Conservation (phyloP, 257 asterid species). For the Phtheirospermum japonicum region DNA sequence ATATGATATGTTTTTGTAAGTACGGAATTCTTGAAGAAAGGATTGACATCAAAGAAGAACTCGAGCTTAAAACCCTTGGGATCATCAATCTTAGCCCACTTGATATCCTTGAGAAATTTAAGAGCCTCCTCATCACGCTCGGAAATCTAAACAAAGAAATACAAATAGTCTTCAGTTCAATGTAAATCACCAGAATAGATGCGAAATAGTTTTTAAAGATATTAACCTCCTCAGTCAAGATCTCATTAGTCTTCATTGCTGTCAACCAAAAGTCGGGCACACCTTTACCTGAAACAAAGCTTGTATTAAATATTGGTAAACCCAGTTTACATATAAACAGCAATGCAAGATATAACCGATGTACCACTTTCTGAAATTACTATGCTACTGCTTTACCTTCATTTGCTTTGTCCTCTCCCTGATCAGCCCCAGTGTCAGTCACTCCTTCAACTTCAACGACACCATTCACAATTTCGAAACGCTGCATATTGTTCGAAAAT, state of each 20-base stretch:
- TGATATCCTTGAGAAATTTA: constrained; percentile 70
- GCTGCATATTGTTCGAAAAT: constrained; percentile 39
- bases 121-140: constrained; percentile 80
- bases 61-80: constrained; percentile 91
- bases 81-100: constrained; percentile 58
- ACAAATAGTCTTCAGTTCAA: constrained; percentile 12
- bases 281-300: constrained; percentile 58
- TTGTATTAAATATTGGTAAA: constrained; percentile 9
- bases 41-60: constrained; percentile 66
- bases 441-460: constrained; percentile 66
- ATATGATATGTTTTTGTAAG: constrained; percentile 74
- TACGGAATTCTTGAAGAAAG: constrained; percentile 64
- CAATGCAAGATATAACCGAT: background rate
- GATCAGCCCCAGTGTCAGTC: constrained; percentile 34
- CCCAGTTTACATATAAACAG: background rate
- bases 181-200: constrained; percentile 3
- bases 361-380: constrained; percentile 5
- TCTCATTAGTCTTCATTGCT: constrained; percentile 64
- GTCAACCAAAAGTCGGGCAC: constrained; percentile 74
- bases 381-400: constrained; percentile 38
- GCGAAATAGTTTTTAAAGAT: background rate
- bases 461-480: constrained; percentile 74
- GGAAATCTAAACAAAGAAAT: constrained; percentile 44
- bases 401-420: constrained; percentile 41
- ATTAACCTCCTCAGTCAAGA: constrained; percentile 65